These are phyloP conservation scores for Ilyonectria mors-panacis DNA, from an alignment of 2,329 filamentous ascomycete species.

Conservation along the genomic window DNA sequence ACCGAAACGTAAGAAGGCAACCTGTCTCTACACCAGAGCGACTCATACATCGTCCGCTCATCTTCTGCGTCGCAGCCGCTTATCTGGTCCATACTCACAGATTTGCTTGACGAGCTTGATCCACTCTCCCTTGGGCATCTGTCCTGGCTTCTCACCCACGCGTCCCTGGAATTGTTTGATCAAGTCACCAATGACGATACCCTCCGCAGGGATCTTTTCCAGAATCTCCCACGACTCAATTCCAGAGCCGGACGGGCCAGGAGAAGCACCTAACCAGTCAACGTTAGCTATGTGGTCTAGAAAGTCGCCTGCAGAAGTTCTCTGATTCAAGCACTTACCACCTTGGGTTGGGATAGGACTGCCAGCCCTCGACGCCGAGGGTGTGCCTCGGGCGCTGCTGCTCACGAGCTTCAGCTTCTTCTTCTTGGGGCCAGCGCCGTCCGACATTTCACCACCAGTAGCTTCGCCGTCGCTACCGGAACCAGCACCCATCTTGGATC, in stretches of 20 bases:
- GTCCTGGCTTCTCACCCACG: slow-evolving; percentile 65
- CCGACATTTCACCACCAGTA: slow-evolving; percentile 78
- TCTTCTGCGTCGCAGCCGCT: slow-evolving; percentile 62
- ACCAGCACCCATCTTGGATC: slow-evolving; percentile 64
- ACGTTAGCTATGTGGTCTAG: slow-evolving; percentile 29
- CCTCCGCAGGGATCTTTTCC: slow-evolving; percentile 67
- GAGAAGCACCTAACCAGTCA: slow-evolving; percentile 48
- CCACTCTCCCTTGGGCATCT: slow-evolving; percentile 70
- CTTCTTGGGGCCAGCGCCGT: slow-evolving; percentile 65
- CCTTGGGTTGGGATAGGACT: slow-evolving; percentile 67
- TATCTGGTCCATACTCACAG: slow-evolving; percentile 68
- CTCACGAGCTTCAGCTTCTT: slow-evolving; percentile 70
- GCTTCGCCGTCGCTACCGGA: slow-evolving; percentile 81
- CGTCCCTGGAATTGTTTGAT: slow-evolving; percentile 69
- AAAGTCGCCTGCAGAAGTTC: too few relatives aligned
- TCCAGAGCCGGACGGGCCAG: slow-evolving; percentile 50
- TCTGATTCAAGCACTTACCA: slow-evolving; percentile 52
- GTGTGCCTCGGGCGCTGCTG: slow-evolving; percentile 64
- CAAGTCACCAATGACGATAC: slow-evolving; percentile 69
- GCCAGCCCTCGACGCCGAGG: slow-evolving; percentile 72
- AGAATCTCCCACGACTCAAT: slow-evolving; percentile 69
- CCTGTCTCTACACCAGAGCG: slow-evolving; percentile 19
- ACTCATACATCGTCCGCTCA: slow-evolving; percentile 37
- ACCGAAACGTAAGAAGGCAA: slow-evolving; percentile 23
- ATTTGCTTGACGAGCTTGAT: slow-evolving; percentile 72